Evolutionary conservation across 176 grass and related monocot species (phyloP), one percentile per base, ranked within the genome.

Genomic region (Oryza officinalis): DNA sequence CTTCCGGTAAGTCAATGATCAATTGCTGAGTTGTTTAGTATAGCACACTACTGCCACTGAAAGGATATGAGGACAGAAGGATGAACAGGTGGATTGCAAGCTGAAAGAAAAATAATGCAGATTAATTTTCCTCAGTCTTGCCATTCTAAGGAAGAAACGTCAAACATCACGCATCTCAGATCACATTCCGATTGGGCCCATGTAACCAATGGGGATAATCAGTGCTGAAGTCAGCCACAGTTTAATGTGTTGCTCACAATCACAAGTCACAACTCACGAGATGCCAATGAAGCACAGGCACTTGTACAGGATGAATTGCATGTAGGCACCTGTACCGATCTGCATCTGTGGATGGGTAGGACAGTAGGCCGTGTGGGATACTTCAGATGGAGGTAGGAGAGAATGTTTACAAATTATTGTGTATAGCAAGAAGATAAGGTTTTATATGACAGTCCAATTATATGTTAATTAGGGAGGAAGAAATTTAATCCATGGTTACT

Each of bases 1-100:
- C 26, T 82, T 82, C 72, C 18, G 72, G 78, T 59, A 81, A 78
- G 78, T 82, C 83, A 66, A 77, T 72, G 67, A 81, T 82, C 76
- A 28, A 43, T 38, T 41, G 37, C 9, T 31, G 70, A 13, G 26
- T 72, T 67, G 23, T 81, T 82, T 67, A 89, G 30, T 17, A 17
- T 27, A 47, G 15, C 63, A 80, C 41, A 65, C 0, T 66, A 12
- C 26, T 13, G 26, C 46, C 40, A 26, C 2, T 17, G 17, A 33
- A 2, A 27, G 18, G 67, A 77, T 12, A 40, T 77, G 80, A 72
- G 75, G 79, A 65, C 28, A 3, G 52, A 71, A 81, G 76, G 52
- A 59, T 26, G 20, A 75, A 74, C 77, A 85, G 60, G 77, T 82
- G 77, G 63, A 52, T 57, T 60, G 27, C n/a, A 78, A 65, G 3